Conservation (phyloP, 192 early-diverging fungal species). For the Backusella mclennaniae region DNA sequence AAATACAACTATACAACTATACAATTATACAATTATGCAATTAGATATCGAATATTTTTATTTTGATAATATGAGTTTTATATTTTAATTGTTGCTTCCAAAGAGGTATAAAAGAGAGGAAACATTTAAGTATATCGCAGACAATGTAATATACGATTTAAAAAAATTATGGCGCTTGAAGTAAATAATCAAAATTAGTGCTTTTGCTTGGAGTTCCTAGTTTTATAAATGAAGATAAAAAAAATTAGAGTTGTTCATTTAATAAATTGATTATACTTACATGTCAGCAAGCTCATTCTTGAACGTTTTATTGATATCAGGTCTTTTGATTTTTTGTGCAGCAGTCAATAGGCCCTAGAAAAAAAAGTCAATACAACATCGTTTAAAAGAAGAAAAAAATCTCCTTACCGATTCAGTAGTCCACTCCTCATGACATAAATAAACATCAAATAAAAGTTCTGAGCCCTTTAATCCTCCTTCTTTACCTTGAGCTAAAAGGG, state of each 20-base stretch:
- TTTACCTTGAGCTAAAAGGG: constrained; percentile 56
- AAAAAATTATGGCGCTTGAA: neutral
- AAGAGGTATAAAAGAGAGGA: constrained; percentile 8
- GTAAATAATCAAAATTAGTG: neutral
- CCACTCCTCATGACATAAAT: constrained; percentile 78
- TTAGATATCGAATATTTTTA: neutral
- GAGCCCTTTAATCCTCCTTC: constrained; percentile 62
- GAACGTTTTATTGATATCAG: constrained; percentile 67
- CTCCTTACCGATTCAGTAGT: constrained; percentile 76
- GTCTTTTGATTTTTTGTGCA: constrained; percentile 87
- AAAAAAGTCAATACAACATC: neutral
- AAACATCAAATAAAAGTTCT: constrained; percentile 69
- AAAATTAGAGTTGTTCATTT: neutral
- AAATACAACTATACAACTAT: no score
- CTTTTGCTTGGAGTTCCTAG: constrained; percentile 14
- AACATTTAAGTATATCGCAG: neutral
- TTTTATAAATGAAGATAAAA: neutral
- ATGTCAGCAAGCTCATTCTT: constrained; percentile 53
- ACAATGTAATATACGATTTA: neutral
- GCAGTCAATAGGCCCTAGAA: constrained; percentile 72
- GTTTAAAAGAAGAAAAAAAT: constrained; percentile 8
- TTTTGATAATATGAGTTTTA: neutral
- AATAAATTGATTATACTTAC: constrained; percentile 26
- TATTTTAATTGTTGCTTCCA: neutral
- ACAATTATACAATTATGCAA: neutral